Base-by-base conservation (phyloP, 2,329 filamentous ascomycete genomes). In the Chrysoporthe cubensis region DNA sequence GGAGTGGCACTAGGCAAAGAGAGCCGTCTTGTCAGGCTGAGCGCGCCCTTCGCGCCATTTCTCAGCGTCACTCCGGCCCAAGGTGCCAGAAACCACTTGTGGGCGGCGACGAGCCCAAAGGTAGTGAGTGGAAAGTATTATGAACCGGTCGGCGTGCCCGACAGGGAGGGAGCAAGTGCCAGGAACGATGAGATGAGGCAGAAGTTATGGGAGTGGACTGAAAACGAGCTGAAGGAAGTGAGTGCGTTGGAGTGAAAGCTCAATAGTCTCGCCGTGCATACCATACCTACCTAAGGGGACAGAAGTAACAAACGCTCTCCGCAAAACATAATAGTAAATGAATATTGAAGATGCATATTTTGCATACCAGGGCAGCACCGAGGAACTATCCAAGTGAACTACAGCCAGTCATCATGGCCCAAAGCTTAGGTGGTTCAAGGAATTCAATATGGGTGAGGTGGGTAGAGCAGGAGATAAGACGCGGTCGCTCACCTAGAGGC, bases 81-180 rank as follows among this genome's bases (percentile, higher is more conserved):
- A 60, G 79, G 79, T 6, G 74, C 75, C 16, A 75, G 77, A 66
- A 80, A 76, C 62, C 76, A 79, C 69, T 66, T 81, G 6, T 82
- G 79, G 78, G 78, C 78, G 6, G 76, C 77, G 18, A 79, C 77
- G 3, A 72, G 74, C 5, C 63, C 66, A n/a, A 71, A 73, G 44
- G 69, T 76, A 48, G 72, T 70, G 71, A 73, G 65, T 44, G 77
- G 78, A 3, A 73, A 75, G 52, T 80, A 78, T 62, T 80, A 80
- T 69, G 75, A 75, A 48, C 78, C 78, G 2, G 71, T 79, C n/a
- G 77, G 75, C 0, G 68, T 72, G 43, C 58, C 67, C 34, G 72
- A 73, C 26, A 70, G 66, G 48, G 73, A 67, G 4, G 69, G 52
- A n/a, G 66, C 66, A 43, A 13, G 64, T 14, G 64, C 70, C 16